These are phyloP conservation scores for Apiotrichum gamsii DNA, from an alignment of 1,284 basidiomycete species.

Conservation along the genomic window DNA sequence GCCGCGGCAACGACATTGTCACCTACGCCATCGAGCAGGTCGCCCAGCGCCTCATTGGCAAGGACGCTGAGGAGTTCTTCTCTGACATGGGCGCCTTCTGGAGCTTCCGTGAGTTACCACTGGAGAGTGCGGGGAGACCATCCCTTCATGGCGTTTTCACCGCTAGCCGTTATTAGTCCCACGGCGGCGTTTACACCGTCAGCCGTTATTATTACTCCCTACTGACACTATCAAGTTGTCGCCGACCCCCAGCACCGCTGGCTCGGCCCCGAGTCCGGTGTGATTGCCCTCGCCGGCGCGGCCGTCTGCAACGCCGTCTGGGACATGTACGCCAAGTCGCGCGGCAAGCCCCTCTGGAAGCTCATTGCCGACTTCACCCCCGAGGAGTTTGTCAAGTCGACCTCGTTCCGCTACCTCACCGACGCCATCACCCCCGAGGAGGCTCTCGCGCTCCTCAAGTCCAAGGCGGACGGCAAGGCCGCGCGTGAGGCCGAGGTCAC, in stretches of 20 bases:
- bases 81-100: constrained; percentile 68
- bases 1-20: constrained; percentile 89
- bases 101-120: constrained; percentile 39
- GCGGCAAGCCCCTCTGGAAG: constrained; percentile 55
- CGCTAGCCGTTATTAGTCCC: too few species aligned
- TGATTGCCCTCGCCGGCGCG: constrained; percentile 53
- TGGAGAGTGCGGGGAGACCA: too few species aligned
- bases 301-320: constrained; percentile 53
- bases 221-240: constrained; percentile 51
- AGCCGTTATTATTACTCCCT: too few species aligned
- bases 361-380: constrained; percentile 54
- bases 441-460: constrained; percentile 73
- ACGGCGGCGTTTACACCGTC: too few species aligned
- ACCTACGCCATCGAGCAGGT: constrained; percentile 73
- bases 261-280: constrained; percentile 55
- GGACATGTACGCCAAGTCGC: constrained; percentile 52
- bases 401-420: constrained; percentile 86
- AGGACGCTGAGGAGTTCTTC: constrained; percentile 74
- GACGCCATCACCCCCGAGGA: constrained; percentile 88
- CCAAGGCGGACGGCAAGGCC: constrained; percentile 67
- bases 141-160: too few species aligned
- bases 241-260: constrained; percentile 84
- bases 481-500: constrained; percentile 68
- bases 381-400: constrained; percentile 76
- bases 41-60: constrained; percentile 73